Conservation (phyloP, 75 land plant species). For the Picea glauca region DNA sequence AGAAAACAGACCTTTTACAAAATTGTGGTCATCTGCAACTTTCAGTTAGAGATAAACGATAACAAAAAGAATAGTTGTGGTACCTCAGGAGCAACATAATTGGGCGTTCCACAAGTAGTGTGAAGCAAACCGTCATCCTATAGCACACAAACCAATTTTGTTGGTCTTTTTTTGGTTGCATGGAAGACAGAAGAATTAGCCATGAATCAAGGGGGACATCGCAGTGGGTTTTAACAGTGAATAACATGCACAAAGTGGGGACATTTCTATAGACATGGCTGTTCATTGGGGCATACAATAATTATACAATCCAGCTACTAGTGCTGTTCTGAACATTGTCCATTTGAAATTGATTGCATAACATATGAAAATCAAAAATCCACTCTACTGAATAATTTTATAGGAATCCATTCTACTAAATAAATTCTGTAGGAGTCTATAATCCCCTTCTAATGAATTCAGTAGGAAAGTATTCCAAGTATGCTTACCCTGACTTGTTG, state of each 20-base stretch:
- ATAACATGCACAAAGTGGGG: background rate
- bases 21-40: background rate
- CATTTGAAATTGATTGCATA: background rate
- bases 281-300: background rate
- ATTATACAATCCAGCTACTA: background rate
- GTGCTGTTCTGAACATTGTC: background rate
- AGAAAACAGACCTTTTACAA: background rate
- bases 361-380: background rate
- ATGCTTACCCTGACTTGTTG: slow-evolving; percentile 26
- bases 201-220: background rate
- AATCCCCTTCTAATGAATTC: background rate
- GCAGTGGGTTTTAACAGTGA: background rate
- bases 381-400: too few relatives aligned
- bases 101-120: slow-evolving; percentile 90
- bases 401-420: background rate
- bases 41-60: background rate
- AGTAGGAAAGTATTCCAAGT: background rate
- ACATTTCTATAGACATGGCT: background rate
- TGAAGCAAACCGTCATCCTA: slow-evolving; percentile 89
- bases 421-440: background rate
- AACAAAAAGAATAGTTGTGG: background rate
- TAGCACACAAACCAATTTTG: background rate
- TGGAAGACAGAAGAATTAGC: background rate
- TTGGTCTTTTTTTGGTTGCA: background rate
- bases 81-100: slow-evolving; percentile 95